A percentile compares a stretch with the other conserved stretches of the same genome.
These are phyloP conservation scores for Rhamnella rubrinervis DNA, from an alignment of 331 rosid genomes.

Conservation along the genomic window DNA sequence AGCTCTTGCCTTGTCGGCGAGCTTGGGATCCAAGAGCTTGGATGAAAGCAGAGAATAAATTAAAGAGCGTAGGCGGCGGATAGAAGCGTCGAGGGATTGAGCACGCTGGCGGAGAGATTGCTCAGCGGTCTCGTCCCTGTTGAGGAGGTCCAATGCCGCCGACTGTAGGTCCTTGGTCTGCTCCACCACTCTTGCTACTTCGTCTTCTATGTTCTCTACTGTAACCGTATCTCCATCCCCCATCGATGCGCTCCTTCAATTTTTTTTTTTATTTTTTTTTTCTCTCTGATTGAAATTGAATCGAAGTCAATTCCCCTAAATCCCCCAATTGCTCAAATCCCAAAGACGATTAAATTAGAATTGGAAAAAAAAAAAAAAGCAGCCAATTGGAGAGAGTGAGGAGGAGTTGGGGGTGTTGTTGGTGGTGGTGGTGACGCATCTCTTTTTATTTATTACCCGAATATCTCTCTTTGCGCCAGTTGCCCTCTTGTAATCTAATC, in stretches of 20 bases:
- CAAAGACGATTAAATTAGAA: too few relatives aligned
- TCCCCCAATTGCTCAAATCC: too few relatives aligned
- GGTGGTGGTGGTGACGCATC: too few relatives aligned
- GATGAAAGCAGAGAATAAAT: constrained; percentile 51
- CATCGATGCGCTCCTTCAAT: constrained; percentile 13
- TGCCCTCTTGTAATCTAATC: too few relatives aligned
- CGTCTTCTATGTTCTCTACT: constrained; percentile 42
- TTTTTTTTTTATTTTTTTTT: background rate
- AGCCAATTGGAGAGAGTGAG: too few relatives aligned
- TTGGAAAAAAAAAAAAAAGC: too few relatives aligned
- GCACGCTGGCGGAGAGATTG: constrained; percentile 77
- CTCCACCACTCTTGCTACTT: constrained; percentile 56
- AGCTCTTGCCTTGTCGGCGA: constrained; percentile 55
- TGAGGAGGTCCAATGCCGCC: constrained; percentile 49
- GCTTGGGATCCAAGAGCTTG: constrained; percentile 48
- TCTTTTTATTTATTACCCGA: too few relatives aligned
- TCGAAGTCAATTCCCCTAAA: too few relatives aligned
- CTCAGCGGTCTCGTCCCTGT: constrained; percentile 47
- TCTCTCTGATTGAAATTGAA: background rate
- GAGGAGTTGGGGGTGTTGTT: too few relatives aligned
- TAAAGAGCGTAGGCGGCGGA: constrained; percentile 62
- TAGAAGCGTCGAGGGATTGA: constrained; percentile 52
- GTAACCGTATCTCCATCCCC: constrained; percentile 21
- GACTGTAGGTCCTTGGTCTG: constrained; percentile 79
- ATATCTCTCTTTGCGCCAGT: too few relatives aligned